Conservation (phyloP, 2,329 filamentous ascomycete species). For the Cordyceps pruinosa region DNA sequence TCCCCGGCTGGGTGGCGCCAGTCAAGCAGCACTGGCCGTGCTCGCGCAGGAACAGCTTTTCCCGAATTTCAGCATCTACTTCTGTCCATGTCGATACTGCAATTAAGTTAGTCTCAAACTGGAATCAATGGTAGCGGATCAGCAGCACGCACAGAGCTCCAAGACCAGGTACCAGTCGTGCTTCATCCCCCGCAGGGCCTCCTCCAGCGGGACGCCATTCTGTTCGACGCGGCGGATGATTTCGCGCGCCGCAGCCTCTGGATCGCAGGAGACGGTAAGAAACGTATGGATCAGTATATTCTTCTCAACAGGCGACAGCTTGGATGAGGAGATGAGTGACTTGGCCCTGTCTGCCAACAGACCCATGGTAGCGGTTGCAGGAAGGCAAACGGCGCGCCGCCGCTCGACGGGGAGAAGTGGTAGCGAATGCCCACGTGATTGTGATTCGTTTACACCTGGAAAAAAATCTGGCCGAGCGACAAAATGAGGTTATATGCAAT, state of each 20-base stretch:
- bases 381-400: neutral
- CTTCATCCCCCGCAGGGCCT: conserved; percentile 1
- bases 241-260: neutral
- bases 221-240: neutral
- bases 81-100: neutral
- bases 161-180: neutral
- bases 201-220: neutral
- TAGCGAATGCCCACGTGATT: neutral
- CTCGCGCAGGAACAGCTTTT: neutral
- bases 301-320: conserved; percentile 1
- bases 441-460: neutral
- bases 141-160: neutral
- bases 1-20: neutral
- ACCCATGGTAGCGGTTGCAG: neutral
- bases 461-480: neutral
- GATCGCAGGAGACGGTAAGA: neutral
- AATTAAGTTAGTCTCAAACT: neutral
- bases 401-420: neutral
- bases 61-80: neutral
- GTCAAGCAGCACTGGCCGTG: neutral
- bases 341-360: neutral
- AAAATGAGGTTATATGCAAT: neutral
- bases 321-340: neutral
- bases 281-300: neutral
- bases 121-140: neutral